These are phyloP conservation scores for Neurospora sp. DNA, from an alignment of 495 filamentous ascomycete species.

Conservation along the genomic window DNA sequence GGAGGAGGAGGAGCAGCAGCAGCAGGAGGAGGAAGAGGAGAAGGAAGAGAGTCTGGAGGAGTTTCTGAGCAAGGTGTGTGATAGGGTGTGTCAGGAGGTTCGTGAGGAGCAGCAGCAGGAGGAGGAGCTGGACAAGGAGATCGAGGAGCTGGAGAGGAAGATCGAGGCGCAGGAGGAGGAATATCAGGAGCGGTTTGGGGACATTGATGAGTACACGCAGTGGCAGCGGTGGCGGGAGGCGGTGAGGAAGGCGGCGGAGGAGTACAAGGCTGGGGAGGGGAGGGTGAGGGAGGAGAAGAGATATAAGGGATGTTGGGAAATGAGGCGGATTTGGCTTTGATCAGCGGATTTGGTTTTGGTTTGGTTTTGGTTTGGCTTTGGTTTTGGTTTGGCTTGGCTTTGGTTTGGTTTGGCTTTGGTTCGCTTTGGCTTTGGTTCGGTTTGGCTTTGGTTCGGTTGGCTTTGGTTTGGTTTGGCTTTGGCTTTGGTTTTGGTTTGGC, in stretches of 20 bases:
- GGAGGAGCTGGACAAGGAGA: background rate
- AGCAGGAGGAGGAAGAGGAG: background rate
- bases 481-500: background rate
- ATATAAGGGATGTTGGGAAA: background rate
- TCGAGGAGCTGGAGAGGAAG: background rate
- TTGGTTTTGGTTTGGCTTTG: background rate
- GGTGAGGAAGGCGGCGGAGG: background rate
- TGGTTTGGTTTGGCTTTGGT: background rate
- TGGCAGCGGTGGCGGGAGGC: background rate
- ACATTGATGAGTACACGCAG: background rate
- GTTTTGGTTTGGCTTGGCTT: background rate
- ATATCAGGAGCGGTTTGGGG: background rate
- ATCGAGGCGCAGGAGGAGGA: background rate
- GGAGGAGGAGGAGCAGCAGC: background rate
- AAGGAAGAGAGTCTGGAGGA: background rate
- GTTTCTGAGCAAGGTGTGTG: background rate
- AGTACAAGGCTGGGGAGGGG: background rate
- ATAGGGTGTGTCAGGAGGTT: background rate
- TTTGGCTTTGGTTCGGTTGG: too few relatives aligned
- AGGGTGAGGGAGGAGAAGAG: background rate
- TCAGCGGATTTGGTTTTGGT: background rate
- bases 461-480: too few relatives aligned
- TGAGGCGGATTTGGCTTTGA: background rate
- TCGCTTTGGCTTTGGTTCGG: background rate
- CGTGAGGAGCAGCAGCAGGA: background rate